A percentile compares a stretch with the other conserved stretches of the same genome.
These are phyloP conservation scores for Penicillium decumbens DNA, from an alignment of 2,329 filamentous ascomycete species.

Conservation along the genomic window DNA sequence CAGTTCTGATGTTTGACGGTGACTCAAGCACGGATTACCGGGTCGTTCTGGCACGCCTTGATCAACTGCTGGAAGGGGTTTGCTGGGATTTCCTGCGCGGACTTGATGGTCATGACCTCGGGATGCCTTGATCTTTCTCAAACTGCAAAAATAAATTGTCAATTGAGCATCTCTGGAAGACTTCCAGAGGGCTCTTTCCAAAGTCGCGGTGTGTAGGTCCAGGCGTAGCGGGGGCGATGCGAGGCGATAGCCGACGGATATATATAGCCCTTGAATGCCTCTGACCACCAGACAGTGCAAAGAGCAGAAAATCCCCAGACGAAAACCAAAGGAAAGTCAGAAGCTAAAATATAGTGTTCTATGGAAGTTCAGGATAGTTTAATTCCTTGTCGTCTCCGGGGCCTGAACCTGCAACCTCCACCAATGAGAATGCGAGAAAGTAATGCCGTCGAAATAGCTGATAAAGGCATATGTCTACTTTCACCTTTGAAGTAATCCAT, in stretches of 20 bases:
- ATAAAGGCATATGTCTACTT: neutral
- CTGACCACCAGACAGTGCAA: neutral
- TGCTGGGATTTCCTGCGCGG: neutral
- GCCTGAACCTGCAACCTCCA: neutral
- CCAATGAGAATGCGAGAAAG: neutral
- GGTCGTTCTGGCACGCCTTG: conserved; percentile 59
- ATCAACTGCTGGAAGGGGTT: conserved; percentile 78
- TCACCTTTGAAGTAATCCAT: neutral
- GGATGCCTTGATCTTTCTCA: neutral
- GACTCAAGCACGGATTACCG: conserved; percentile 49
- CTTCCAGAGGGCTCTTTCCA: neutral
- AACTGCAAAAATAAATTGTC: too few relatives aligned
- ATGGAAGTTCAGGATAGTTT: neutral
- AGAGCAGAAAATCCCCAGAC: neutral
- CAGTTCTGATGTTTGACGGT: neutral
- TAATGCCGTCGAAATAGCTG: neutral
- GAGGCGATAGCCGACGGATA: conserved; percentile 2
- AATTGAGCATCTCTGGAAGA: neutral
- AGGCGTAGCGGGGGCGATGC: neutral
- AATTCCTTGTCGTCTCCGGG: neutral
- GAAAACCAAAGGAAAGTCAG: neutral
- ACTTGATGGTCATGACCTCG: conserved; percentile 7
- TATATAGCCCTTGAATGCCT: neutral
- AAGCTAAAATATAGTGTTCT: neutral
- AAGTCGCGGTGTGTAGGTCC: neutral